Percentiles rank a stretch among this genome's conserved stretches.
phyloP scores from a whole-genome alignment of 805 yeast species.

The Candida germanica region DNA sequence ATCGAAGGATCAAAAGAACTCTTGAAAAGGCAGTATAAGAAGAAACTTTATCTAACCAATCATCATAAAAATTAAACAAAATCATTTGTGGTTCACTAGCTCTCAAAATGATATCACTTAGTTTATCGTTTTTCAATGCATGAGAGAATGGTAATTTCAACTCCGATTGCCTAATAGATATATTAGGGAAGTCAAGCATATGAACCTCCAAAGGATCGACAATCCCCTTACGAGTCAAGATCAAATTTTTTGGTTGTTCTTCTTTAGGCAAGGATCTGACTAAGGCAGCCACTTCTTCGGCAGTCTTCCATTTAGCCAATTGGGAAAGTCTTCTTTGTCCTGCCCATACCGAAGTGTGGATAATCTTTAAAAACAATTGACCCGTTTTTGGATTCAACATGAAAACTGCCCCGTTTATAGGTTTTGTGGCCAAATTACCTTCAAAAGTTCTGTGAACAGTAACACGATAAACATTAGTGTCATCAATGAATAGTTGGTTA shows the following conservation, averaged over 20 bases:
- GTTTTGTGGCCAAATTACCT: slow-evolving; percentile 89
- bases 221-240: slow-evolving; percentile 87
- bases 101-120: slow-evolving; percentile 72
- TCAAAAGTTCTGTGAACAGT: slow-evolving; percentile 88
- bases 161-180: slow-evolving; percentile 85
- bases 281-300: slow-evolving; percentile 93
- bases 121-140: slow-evolving; percentile 75
- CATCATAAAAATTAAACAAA: slow-evolving; percentile 86
- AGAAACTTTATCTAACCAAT: slow-evolving; percentile 82
- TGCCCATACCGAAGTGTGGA: slow-evolving; percentile 94
- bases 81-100: slow-evolving; percentile 95
- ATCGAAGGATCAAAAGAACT: slow-evolving; percentile 76
- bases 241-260: slow-evolving; percentile 91
- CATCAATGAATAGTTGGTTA: slow-evolving; percentile 84
- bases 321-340: slow-evolving; percentile 95
- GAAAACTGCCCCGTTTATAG: slow-evolving; percentile 89
- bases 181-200: slow-evolving; percentile 93
- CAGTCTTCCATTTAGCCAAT: slow-evolving; percentile 96
- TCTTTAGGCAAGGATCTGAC: slow-evolving; percentile 85
- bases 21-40: slow-evolving; percentile 94
- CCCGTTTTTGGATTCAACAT: slow-evolving; percentile 90
- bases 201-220: slow-evolving; percentile 94
- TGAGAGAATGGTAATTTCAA: slow-evolving; percentile 86
- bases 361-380: slow-evolving; percentile 80
- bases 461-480: slow-evolving; percentile 90